Base-by-base conservation (phyloP, 2,329 filamentous ascomycete species). In the Dactylellina cionopaga region DNA sequence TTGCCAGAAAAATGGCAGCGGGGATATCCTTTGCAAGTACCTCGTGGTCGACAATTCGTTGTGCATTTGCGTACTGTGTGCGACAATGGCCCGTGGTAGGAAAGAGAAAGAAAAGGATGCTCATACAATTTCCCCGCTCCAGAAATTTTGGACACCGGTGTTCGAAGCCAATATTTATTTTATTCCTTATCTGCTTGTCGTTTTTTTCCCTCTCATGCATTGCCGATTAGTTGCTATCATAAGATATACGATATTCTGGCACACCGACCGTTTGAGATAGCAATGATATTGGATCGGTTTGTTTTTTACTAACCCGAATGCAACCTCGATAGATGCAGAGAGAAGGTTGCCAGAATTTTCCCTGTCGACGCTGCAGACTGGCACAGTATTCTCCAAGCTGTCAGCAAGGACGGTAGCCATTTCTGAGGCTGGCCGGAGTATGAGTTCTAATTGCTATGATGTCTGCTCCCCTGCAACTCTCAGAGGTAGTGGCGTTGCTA, bases 341-440 rank as follows among this genome's bases (percentile, higher is more conserved):
- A 68, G 54, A 68, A 33, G 29, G 35, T 31, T 66, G 43, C 39
- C 56, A 11, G 65, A 71, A 22, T 71, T 64, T 64, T 64, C 66
- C 56, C 46, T 64, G 66, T 64, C 59, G 43, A 59, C 43, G 54
- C 59, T 72, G 56, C 65, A 58, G 58, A 72, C 37, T 33, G 44
- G 66, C 52, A 56, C 46, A 17, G 66, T 72, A n/a, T 65, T 72
- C 35, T 54, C 66, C 29, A 71, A 43, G 54, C 43, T 63, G 39
- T 44, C 49, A 43, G 25, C 66, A 35, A 71, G 39, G 65, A 56
- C 22, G n/a, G n/a, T n/a, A n/a, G n/a, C n/a, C n/a, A n/a, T n/a
- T 17, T 29, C 37, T 27, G 24, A 54, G 22, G 35, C 17, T 31
- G 27, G 58, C 19, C 39, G 44, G 25, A 29, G 19, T 44, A 55